phyloP scores from a whole-genome alignment of 2,329 filamentous ascomycete species.

The Ophiognomonia clavigignenti-juglandacearum region DNA sequence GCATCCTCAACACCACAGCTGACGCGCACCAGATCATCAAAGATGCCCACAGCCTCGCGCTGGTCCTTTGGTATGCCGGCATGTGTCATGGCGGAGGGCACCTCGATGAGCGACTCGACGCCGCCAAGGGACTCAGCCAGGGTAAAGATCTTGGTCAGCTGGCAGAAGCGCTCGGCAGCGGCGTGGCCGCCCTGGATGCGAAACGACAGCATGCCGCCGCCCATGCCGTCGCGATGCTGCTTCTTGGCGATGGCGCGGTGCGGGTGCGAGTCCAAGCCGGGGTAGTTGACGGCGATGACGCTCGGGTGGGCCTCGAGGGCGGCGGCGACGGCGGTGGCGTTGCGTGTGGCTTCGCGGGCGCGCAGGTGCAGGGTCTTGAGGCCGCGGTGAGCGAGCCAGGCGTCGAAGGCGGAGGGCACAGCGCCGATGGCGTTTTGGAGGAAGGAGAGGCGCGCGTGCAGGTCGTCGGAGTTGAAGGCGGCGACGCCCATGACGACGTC shows the following conservation, averaged over 20 bases:
- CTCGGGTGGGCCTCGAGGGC: slow-evolving; percentile 75
- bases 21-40: slow-evolving; percentile 86
- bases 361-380: slow-evolving; percentile 95
- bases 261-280: slow-evolving; percentile 80
- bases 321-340: slow-evolving; percentile 72
- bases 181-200: slow-evolving; percentile 80
- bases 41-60: slow-evolving; percentile 89
- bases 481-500: slow-evolving; percentile 98
- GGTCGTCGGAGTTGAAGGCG: slow-evolving; percentile 82
- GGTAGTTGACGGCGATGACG: slow-evolving; percentile 92
- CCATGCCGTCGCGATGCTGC: slow-evolving; percentile 92
- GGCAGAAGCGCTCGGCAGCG: slow-evolving; percentile 89
- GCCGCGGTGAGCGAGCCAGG: slow-evolving; percentile 95
- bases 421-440: slow-evolving; percentile 97
- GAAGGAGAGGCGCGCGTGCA: slow-evolving; percentile 76
- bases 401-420: slow-evolving; percentile 91
- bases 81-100: slow-evolving; percentile 95
- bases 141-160: slow-evolving; percentile 83
- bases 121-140: slow-evolving; percentile 86
- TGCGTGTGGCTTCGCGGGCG: slow-evolving; percentile 76
- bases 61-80: slow-evolving; percentile 88
- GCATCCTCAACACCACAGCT: slow-evolving; percentile 94
- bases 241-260: slow-evolving; percentile 79
- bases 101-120: slow-evolving; percentile 85
- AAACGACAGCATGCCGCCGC: slow-evolving; percentile 97